A percentile compares a stretch with the other conserved stretches of the same genome.
phyloP scores from a whole-genome alignment of 805 yeast species.

The Metschnikowia gruessii region DNA sequence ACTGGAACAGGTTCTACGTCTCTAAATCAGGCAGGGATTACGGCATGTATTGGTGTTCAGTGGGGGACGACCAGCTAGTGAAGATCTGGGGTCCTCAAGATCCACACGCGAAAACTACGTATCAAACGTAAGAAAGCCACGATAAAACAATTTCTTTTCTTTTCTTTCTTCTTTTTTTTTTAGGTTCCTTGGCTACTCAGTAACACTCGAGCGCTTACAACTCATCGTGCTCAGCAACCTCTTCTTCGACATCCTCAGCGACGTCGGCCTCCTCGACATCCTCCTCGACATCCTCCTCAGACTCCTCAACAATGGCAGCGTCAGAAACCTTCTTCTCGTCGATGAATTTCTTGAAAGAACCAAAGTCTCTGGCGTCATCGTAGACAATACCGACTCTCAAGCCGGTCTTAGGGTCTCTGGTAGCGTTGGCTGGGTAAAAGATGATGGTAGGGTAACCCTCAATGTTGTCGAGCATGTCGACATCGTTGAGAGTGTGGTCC shows the following conservation, averaged over 20 bases:
- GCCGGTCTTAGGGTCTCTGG: conserved; percentile 41
- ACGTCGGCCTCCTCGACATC: conserved; percentile 17
- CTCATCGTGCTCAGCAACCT: conserved; percentile 35
- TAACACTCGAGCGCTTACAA: conserved; percentile 23
- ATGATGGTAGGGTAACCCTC: conserved; percentile 91
- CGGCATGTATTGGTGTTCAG: conserved; percentile 67
- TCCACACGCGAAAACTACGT: not conserved
- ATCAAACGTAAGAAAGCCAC: not conserved
- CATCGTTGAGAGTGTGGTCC: conserved; percentile 89
- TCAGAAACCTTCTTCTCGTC: conserved; percentile 61
- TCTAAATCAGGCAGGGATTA: conserved; percentile 28
- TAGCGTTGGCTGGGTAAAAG: conserved; percentile 76
- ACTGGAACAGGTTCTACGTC: conserved; percentile 52
- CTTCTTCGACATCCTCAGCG: conserved; percentile 21
- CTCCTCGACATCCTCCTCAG: conserved; percentile 15
- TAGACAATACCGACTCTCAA: conserved; percentile 55
- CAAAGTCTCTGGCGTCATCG: conserved; percentile 71
- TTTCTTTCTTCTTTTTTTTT: not conserved
- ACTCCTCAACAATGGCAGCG: conserved; percentile 47
- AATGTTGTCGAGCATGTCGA: conserved; percentile 62
- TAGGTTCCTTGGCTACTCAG: not conserved
- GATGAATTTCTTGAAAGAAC: conserved; percentile 66
- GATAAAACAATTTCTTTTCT: not conserved
- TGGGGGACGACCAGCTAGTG: conserved; percentile 76
- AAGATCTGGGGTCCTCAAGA: conserved; percentile 56